A percentile compares a stretch with the other conserved stretches of the same genome.
These are phyloP conservation scores for Aureobasidium sp. DNA, from an alignment of 2,329 filamentous ascomycete genomes.

Conservation along the genomic window DNA sequence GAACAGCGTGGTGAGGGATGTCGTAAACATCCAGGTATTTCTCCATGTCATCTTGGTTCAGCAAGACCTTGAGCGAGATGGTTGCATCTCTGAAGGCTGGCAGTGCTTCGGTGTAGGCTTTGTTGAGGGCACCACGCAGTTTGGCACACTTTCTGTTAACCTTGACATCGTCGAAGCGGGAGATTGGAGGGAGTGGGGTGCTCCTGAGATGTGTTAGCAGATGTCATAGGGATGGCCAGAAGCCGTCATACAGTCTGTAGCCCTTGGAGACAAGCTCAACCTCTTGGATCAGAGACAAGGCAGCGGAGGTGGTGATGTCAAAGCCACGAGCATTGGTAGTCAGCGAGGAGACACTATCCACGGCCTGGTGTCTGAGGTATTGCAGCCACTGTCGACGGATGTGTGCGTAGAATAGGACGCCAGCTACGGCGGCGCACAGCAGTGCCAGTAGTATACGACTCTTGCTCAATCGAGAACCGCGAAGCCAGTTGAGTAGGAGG, in stretches of 20 bases:
- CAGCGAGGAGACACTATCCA: slow-evolving; percentile 60
- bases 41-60: slow-evolving; percentile 74
- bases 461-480: slow-evolving; percentile 37
- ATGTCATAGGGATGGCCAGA: slow-evolving; percentile 2
- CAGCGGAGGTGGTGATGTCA: slow-evolving; percentile 67
- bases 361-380: slow-evolving; percentile 64
- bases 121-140: slow-evolving; percentile 66
- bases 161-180: slow-evolving; percentile 69
- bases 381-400: slow-evolving; percentile 74
- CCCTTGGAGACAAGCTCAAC: slow-evolving; percentile 91
- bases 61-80: slow-evolving; percentile 59
- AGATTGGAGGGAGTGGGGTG: slow-evolving; percentile 84
- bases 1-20: slow-evolving; percentile 38
- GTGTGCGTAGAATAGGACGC: slow-evolving; percentile 59
- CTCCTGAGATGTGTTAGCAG: slow-evolving; percentile 49
- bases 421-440: slow-evolving; percentile 45
- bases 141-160: slow-evolving; percentile 68
- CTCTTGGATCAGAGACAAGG: slow-evolving; percentile 78
- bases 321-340: slow-evolving; percentile 71
- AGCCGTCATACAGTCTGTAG: slow-evolving; percentile 62
- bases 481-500: slow-evolving; percentile 64
- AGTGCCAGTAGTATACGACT: slow-evolving; percentile 42
- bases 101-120: slow-evolving; percentile 61
- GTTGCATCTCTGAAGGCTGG: slow-evolving; percentile 64
- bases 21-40: slow-evolving; percentile 75